A percentile compares a stretch with the other conserved stretches of the same genome.
These are phyloP conservation scores for Cyberlindnera lachancei DNA, from an alignment of 805 yeast species.

Conservation along the genomic window DNA sequence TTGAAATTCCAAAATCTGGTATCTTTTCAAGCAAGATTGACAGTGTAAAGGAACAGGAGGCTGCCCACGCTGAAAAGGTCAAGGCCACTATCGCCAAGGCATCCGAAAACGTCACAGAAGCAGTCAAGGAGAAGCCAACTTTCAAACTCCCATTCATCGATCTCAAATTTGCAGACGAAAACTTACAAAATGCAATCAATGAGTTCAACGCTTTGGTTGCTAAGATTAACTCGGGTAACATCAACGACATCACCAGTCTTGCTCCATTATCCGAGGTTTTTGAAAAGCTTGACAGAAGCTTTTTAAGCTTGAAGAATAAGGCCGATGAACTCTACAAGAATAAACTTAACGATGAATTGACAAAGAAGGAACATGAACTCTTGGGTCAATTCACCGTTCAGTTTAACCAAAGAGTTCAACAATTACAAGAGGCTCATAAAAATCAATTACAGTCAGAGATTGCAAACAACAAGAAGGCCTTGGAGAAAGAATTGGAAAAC, in stretches of 20 bases:
- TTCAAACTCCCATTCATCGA: conserved; percentile 22
- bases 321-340: conserved; percentile 7
- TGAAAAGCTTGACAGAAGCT: conserved; percentile 16
- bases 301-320: conserved; percentile 9
- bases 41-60: conserved; percentile 13
- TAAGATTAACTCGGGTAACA: conserved; percentile 17
- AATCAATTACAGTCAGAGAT: conserved; percentile 55
- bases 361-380: conserved; percentile 43
- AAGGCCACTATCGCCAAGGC: conserved; percentile 10
- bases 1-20: conserved; percentile 33
- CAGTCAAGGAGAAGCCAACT: conserved; percentile 3
- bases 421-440: conserved; percentile 52
- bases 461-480: conserved; percentile 54
- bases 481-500: conserved; percentile 67
- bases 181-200: conserved; percentile 17
- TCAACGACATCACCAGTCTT: conserved; percentile 10
- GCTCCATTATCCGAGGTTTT: conserved; percentile 11
- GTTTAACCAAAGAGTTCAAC: conserved; percentile 53
- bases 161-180: conserved; percentile 23
- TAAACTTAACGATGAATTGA: conserved; percentile 18
- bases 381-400: conserved; percentile 53
- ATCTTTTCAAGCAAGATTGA: conserved; percentile 28
- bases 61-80: conserved; percentile 7
- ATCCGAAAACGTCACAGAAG: conserved; percentile 3
- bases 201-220: conserved; percentile 20